These are phyloP conservation scores for Funneliformis mosseae DNA, from an alignment of 192 early-diverging fungal genomes.

Conservation along the genomic window DNA sequence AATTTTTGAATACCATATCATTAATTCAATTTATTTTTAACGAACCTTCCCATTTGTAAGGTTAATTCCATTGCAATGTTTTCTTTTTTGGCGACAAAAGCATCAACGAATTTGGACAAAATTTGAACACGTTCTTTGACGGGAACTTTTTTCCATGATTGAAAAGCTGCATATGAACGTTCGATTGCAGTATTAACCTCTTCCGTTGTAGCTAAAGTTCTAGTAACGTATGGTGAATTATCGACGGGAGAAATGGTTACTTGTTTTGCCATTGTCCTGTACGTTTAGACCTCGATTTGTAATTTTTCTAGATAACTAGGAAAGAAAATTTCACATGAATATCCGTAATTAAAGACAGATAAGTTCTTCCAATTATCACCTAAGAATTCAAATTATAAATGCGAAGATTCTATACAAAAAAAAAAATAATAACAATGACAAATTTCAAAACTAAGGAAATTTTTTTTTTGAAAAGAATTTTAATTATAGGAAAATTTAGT, in stretches of 20 bases:
- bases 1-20: background rate
- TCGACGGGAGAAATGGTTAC: slow-evolving; percentile 40
- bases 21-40: background rate
- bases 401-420: too few species aligned
- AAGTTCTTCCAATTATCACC: too few species aligned
- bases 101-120: slow-evolving; percentile 52
- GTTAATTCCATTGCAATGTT: slow-evolving; percentile 59
- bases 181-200: slow-evolving; percentile 49
- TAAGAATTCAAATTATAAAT: too few species aligned
- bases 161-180: slow-evolving; percentile 48
- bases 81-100: slow-evolving; percentile 60
- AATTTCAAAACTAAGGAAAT: too few species aligned
- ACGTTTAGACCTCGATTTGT: too few species aligned
- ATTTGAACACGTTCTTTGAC: slow-evolving; percentile 57
- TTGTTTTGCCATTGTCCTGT: background rate
- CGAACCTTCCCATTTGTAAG: slow-evolving; percentile 60
- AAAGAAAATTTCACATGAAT: too few species aligned
- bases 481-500: too few species aligned
- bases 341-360: too few species aligned
- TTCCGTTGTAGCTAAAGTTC: slow-evolving; percentile 37
- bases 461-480: too few species aligned
- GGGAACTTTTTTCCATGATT: slow-evolving; percentile 56
- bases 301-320: too few species aligned
- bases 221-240: slow-evolving; percentile 37
- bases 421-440: too few species aligned